Evolutionary conservation across 768 basidiomycete genomes (phyloP), one percentile per base, ranked within the genome.

Genomic region (Rhizopogon vulgaris): DNA sequence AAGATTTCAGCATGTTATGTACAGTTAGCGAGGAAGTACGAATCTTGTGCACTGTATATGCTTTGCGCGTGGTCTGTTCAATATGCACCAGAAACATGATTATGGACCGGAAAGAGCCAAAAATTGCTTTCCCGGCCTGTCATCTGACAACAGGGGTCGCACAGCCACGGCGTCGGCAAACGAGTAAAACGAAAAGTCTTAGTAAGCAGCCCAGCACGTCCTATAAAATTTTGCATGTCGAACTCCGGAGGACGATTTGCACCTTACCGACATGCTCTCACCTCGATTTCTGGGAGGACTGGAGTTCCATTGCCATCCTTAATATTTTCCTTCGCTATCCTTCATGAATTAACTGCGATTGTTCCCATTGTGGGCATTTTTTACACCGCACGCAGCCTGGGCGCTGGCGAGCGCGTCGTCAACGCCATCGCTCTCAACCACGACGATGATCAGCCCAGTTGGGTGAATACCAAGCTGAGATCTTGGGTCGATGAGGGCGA

Each of bases 311-410:
- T 94, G 0, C 76, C 90, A 1, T 91, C 90, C 10, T 78, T 96
- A 45, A 48, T 56, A 57, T 79, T 8, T 56, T 90, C 92, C 0
- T 95, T 96, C 57, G 83, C 79, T 5, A 69, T 94, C 49, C 73
- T 96, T 2, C 94, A 96, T 62, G 93, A 96, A 63, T 56, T 90
- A 10, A 93, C 91, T 0, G 91, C 93, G 0, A 62, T 94, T 47
- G 73, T 82, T 0, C 90, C 93, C 2, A 75, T 94, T 27, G 77
- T 85, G 4, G 78, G 82, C 34, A 63, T 89, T 37, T 95, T 92
- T 66, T 90, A 82, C 61, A 73, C 74, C 0, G 82, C 90, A 8
- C 74, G 85, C 32, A 64, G 77, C 4, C 58, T 89, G 1, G 87
- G 86, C 3, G 65, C 89, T 22, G 93, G 94, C 0, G 83, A 87